Conservation (phyloP, 176 grass and related monocot genomes). For the Rhipidocladum racemiflorum region DNA sequence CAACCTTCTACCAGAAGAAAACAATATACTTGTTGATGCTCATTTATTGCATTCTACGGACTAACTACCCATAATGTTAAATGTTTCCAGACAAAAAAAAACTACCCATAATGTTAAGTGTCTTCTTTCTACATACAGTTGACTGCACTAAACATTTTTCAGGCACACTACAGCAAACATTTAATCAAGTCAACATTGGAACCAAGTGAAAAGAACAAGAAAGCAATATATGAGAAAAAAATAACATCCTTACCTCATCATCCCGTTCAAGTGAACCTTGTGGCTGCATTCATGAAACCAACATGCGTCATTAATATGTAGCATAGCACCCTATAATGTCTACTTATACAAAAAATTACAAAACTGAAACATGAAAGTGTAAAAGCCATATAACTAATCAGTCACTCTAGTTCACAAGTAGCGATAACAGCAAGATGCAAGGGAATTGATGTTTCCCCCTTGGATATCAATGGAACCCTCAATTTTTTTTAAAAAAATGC, state of each 20-base stretch:
- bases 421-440: neutral
- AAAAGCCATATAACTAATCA: constrained; percentile 20
- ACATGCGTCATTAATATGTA: constrained; percentile 14
- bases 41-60: constrained; percentile 6
- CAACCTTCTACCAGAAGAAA: constrained; percentile 1
- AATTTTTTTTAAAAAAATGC: neutral
- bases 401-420: neutral
- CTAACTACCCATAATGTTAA: neutral
- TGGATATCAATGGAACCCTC: neutral
- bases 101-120: neutral
- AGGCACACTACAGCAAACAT: neutral
- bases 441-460: neutral
- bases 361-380: constrained; percentile 16
- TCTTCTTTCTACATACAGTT: neutral
- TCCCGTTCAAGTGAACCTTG: constrained; percentile 89
- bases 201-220: constrained; percentile 17
- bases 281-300: constrained; percentile 65
- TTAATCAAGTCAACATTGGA: neutral
- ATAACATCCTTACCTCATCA: constrained; percentile 60
- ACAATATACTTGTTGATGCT: neutral
- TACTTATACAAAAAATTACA: neutral
- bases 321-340: neutral
- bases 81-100: neutral
- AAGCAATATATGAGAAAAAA: constrained; percentile 16
- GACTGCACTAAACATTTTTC: neutral